phyloP scores from a whole-genome alignment of 2,329 filamentous ascomycete genomes.

The Botrytis fragariae region DNA sequence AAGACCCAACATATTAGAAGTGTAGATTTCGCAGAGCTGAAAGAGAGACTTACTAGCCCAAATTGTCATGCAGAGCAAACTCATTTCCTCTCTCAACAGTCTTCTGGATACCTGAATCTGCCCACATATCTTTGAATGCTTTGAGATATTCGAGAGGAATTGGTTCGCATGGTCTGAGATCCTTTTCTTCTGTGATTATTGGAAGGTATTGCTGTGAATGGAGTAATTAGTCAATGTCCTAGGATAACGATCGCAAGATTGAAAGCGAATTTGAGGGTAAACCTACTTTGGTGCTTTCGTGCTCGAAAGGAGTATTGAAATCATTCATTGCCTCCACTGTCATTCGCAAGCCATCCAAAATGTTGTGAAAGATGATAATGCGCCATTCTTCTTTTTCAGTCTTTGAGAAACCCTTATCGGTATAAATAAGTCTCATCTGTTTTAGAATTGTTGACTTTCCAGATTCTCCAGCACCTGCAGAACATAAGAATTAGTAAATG shows the following conservation, averaged over 20 bases:
- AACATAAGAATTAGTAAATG: constrained; percentile 25
- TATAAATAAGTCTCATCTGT: constrained; percentile 98
- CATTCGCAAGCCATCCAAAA: constrained; percentile 87
- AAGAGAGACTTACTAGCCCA: constrained; percentile 71
- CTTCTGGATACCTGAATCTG: constrained; percentile 75
- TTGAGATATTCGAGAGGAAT: constrained; percentile 75
- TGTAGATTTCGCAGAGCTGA: constrained; percentile 9
- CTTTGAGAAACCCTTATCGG: constrained; percentile 78
- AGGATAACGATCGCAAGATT: neutral
- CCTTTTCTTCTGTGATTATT: constrained; percentile 73
- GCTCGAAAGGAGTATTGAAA: constrained; percentile 74
- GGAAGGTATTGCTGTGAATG: constrained; percentile 69
- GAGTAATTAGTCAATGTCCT: constrained; percentile 11
- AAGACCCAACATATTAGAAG: constrained; percentile 23
- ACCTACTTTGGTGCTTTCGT: constrained; percentile 74
- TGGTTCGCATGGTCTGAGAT: constrained; percentile 77
- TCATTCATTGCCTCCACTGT: constrained; percentile 90
- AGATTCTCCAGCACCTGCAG: constrained; percentile 83
- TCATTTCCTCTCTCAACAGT: constrained; percentile 95
- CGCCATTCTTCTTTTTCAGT: constrained; percentile 91
- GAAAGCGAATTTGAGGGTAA: neutral
- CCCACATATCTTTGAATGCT: constrained; percentile 83
- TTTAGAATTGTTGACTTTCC: constrained; percentile 97
- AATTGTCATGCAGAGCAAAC: constrained; percentile 92
- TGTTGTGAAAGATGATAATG: constrained; percentile 92